phyloP scores from a whole-genome alignment of 192 early-diverging fungal genomes.

The Pilobolus umbonatus region DNA sequence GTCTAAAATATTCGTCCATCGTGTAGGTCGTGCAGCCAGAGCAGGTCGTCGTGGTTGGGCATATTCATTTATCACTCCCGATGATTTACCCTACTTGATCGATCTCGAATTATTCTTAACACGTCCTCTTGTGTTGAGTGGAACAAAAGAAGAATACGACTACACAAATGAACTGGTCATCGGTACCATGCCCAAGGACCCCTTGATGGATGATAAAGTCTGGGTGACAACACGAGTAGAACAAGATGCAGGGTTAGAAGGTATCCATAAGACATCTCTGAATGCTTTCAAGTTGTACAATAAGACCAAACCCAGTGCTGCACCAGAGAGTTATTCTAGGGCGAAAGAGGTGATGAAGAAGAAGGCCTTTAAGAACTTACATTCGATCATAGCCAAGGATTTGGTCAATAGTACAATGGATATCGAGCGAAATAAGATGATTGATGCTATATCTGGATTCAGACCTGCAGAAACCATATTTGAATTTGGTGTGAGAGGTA shows the following conservation, averaged over 20 bases:
- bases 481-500: constrained; percentile 84
- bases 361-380: constrained; percentile 62
- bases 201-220: constrained; percentile 69
- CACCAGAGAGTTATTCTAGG: constrained; percentile 80
- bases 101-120: constrained; percentile 92
- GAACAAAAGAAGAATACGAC: constrained; percentile 34
- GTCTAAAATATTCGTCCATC: constrained; percentile 94
- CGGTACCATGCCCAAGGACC: constrained; percentile 68
- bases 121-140: constrained; percentile 54
- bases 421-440: constrained; percentile 60
- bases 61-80: constrained; percentile 78
- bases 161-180: constrained; percentile 79
- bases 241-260: constrained; percentile 59
- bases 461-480: constrained; percentile 91
- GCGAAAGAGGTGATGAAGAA: constrained; percentile 76
- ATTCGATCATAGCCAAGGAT: constrained; percentile 57
- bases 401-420: constrained; percentile 36
- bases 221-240: constrained; percentile 61
- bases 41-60: constrained; percentile 93
- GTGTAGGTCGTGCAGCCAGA: constrained; percentile 94
- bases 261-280: constrained; percentile 56
- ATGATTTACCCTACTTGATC: constrained; percentile 89
- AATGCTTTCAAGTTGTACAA: constrained; percentile 88
- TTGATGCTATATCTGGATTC: constrained; percentile 74
- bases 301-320: constrained; percentile 76